A percentile compares a stretch with the other conserved stretches of the same genome.
These are phyloP conservation scores for Solanum chilense DNA, from an alignment of 257 asterid species.

Conservation along the genomic window DNA sequence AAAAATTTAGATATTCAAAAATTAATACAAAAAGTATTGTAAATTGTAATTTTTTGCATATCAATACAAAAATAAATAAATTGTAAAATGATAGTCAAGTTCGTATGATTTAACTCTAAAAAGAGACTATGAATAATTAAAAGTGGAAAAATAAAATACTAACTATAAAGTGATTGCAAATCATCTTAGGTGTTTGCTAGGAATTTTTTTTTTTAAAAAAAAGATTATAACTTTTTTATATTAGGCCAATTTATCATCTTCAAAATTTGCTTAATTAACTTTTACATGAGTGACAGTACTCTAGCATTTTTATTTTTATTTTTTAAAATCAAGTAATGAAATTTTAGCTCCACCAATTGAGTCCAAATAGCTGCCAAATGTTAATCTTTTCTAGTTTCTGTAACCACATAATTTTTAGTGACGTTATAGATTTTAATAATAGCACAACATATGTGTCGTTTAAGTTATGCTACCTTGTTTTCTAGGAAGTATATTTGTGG, in stretches of 20 bases:
- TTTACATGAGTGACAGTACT: too few species aligned
- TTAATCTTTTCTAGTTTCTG: neutral
- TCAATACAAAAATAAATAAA: too few species aligned
- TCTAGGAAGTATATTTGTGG: neutral
- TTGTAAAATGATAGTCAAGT: too few species aligned
- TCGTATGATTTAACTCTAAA: too few species aligned
- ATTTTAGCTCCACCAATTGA: neutral
- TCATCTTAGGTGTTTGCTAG: neutral
- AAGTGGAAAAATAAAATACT: too few species aligned
- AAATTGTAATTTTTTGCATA: too few species aligned
- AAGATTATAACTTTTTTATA: neutral
- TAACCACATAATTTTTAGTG: neutral
- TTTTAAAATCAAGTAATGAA: neutral
- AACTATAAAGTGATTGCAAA: neutral
- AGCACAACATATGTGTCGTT: neutral
- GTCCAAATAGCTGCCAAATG: neutral
- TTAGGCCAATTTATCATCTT: neutral
- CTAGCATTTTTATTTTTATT: too few species aligned
- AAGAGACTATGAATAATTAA: too few species aligned
- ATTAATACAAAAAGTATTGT: rapidly evolving
- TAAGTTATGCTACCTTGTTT: neutral
- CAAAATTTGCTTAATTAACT: too few species aligned
- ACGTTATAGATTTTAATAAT: neutral
- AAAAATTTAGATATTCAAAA: too few species aligned
- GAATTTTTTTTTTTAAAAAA: neutral